These are phyloP conservation scores for Tephrocybe sp. DNA, from an alignment of 768 basidiomycete genomes.

Conservation along the genomic window DNA sequence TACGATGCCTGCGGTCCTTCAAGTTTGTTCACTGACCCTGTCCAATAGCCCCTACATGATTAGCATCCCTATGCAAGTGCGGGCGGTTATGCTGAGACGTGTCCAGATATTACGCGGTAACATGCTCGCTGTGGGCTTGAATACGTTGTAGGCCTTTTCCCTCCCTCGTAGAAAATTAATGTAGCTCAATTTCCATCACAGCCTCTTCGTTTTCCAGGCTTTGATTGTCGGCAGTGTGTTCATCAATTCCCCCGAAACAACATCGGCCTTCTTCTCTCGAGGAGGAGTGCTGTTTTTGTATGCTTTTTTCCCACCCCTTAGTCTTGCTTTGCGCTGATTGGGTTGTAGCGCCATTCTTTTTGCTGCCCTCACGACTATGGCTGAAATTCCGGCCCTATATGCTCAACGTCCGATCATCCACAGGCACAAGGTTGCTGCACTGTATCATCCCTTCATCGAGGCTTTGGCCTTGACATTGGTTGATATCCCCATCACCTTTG, in stretches of 20 bases:
- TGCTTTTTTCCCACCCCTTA: conserved; percentile 12
- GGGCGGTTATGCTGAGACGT: conserved; percentile 40
- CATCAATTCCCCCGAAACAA: conserved; percentile 50
- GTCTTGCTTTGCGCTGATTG: conserved; percentile 3
- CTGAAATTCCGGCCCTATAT: conserved; percentile 41
- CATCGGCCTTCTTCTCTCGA: conserved; percentile 66
- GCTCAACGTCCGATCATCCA: conserved; percentile 57
- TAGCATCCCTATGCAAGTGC: conserved; percentile 43
- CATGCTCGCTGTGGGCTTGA: conserved; percentile 32
- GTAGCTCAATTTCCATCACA: conserved; percentile 18
- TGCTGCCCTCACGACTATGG: conserved; percentile 13
- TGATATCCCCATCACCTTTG: conserved; percentile 55
- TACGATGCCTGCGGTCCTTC: conserved; percentile 2
- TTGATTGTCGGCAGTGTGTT: conserved; percentile 65
- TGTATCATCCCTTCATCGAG: conserved; percentile 38
- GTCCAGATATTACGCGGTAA: conserved; percentile 44
- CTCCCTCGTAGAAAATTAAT: conserved; percentile 14
- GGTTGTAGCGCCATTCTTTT: conserved; percentile 11
- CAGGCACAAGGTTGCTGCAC: conserved; percentile 54
- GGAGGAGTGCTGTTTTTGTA: conserved; percentile 84
- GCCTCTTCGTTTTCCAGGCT: conserved; percentile 50
- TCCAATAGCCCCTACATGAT: conserved; percentile 38
- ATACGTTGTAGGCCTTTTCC: conserved; percentile 27
- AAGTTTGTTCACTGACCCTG: background rate
- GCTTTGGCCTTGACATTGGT: conserved; percentile 55